Evolutionary conservation across 1,284 basidiomycete species (phyloP), one percentile per base, ranked within the genome.

Genomic region (Sporisorium exsertum): DNA sequence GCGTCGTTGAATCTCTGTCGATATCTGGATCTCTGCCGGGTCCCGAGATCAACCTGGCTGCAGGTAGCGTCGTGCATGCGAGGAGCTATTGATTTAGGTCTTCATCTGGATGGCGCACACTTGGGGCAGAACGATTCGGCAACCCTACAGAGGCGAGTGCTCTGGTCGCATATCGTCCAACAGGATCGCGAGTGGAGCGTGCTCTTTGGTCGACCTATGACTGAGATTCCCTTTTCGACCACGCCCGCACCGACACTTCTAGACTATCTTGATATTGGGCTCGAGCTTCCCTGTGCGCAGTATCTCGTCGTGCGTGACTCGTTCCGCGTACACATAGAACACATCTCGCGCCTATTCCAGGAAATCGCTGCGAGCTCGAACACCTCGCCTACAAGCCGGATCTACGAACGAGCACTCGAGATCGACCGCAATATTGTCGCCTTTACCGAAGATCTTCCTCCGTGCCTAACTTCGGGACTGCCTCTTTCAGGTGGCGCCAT

Each of bases 121-220:
- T 55, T 73, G 1, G 71, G 71, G 5, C 71, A 73, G n/a, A 73
- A 73, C 22, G 58, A 57, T 37, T 57, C 65, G 12, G 58, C 65
- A 2, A 73, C 65, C 3, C 5, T 73, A 33, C 65, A 73, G 49
- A 46, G 71, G 33, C 61, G 71, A 1, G 56, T 73, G 32, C 71
- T 73, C 0, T 73, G 71, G 71, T 73, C 71, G 32, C 71, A 73
- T 29, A 64, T 69, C n/a, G 55, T 73, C 13, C 71, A 73, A 26
- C 71, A 73, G 20, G 71, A 73, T 24, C 65, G 71, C 45, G 71
- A 73, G 20, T 73, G 71, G 71, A 73, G 71, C 47, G 65, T 65
- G 2, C 65, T 73, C 33, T 73, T 73, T 20, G 71, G 71, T 26
- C 47, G 71, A 12, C 71, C 71, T 1, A 73, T 73, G 71, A 73